Conservation (phyloP, 345 rosid species). For the Sonneratia caseolaris region DNA sequence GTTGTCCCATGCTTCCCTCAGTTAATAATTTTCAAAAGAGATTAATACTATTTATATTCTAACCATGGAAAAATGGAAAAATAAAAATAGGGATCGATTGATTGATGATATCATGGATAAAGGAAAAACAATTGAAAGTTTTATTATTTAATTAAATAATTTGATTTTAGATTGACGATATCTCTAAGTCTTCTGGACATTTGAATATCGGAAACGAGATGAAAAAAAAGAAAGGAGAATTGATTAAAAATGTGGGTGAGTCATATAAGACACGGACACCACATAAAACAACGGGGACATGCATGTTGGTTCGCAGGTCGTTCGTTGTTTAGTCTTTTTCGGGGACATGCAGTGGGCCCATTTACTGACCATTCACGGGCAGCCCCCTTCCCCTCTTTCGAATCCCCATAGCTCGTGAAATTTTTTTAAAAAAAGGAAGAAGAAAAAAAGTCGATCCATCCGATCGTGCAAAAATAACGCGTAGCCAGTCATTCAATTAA, state of each 20-base stretch:
- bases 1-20: conserved; percentile 21
- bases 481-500: neutral
- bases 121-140: too few species aligned
- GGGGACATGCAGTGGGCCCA: conserved; percentile 12
- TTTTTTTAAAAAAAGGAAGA: too few species aligned
- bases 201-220: neutral
- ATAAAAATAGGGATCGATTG: neutral
- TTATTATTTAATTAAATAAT: too few species aligned
- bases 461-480: neutral
- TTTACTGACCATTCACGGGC: conserved; percentile 16
- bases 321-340: conserved; percentile 32
- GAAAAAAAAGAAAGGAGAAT: neutral
- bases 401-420: neutral
- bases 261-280: conserved; percentile 14
- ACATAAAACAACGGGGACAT: conserved; percentile 29
- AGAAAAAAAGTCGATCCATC: neutral
- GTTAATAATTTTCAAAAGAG: neutral
- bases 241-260: conserved; percentile 9
- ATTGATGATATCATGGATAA: too few species aligned
- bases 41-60: neutral
- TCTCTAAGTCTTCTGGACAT: too few species aligned
- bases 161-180: too few species aligned
- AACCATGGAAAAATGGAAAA: neutral
- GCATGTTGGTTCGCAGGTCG: conserved; percentile 28
- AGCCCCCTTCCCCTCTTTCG: neutral